Evolutionary conservation across 2,329 filamentous ascomycete genomes (phyloP), one percentile per base, ranked within the genome.

Genomic region (Periglandula ipomoeae): DNA sequence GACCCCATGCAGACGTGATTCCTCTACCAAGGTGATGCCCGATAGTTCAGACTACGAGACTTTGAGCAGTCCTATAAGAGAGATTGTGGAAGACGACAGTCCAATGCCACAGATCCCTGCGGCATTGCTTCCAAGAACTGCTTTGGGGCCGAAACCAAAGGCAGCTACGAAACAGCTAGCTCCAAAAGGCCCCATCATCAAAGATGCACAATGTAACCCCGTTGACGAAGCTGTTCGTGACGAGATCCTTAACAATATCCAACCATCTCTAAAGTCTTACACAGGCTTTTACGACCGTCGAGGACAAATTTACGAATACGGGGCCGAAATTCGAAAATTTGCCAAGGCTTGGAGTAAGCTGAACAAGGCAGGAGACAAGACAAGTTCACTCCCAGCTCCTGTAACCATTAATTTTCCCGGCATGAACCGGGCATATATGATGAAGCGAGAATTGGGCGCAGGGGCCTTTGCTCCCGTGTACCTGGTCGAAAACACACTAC

Each of bases 391-490:
- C 2, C 68, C 75, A 1, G 70, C 78, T 39, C 76, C 81, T 0
- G 81, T 87, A 0, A 71, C 78, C 4, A 73, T 97, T 20, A 72
- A 79, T 38, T 87, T 96, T 52, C 74, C 79, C 0, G 80, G 80
- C 35, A 74, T 79, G 2, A 69, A 76, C 20, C 74, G 82, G 35
- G 78, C 76, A 38, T 98, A 96, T 65, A 84, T 80, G 1, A 68
- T 97, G 49, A 88, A 85, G 61, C 81, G 84, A 44, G 89, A 97
- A 63, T 80, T 98, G 11, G 93, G 93, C 1, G 87, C 89, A 24
- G 93, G 93, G 8, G 93, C 93, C 1, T 98, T 94, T 66, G 93
- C 91, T 0, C 91, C 93, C 0, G 93, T 98, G 3, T 98, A 96
- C 62, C 79, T 98, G 0, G 84, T 90, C 7, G 88, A 95, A 61